Evolutionary conservation across 768 basidiomycete species (phyloP).

Genomic region (Rhodotorula babjevae): DNA sequence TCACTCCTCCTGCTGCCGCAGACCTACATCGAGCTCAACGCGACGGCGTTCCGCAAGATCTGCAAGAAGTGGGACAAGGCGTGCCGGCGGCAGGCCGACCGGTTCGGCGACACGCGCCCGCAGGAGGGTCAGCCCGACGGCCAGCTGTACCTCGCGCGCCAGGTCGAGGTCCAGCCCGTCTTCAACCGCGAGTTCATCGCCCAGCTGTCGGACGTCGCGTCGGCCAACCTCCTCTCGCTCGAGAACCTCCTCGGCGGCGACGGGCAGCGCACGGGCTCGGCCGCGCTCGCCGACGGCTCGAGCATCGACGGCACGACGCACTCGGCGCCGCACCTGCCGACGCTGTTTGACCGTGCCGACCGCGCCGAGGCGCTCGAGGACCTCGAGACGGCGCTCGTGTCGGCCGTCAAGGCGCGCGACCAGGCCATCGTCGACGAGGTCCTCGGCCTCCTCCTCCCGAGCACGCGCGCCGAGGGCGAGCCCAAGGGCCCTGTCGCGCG

Average conservation of each 20-base stretch:
- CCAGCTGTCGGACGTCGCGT: conserved; percentile 74
- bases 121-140: conserved; percentile 54
- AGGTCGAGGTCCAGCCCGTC: conserved; percentile 87
- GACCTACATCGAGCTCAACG: conserved; percentile 98
- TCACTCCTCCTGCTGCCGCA: background rate
- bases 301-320: conserved; percentile 36
- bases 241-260: conserved; percentile 74
- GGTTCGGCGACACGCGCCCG: conserved; percentile 31
- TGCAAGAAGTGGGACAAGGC: conserved; percentile 90
- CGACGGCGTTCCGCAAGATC: conserved; percentile 81
- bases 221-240: conserved; percentile 60
- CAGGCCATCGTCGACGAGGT: conserved; percentile 85
- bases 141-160: conserved; percentile 92
- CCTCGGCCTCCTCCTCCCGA: conserved; percentile 62
- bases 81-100: conserved; percentile 35
- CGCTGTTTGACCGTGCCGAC: conserved; percentile 43
- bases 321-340: conserved; percentile 38
- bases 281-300: conserved; percentile 38
- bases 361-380: conserved; percentile 46
- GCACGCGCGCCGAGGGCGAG: conserved; percentile 54
- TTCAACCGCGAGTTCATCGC: conserved; percentile 69
- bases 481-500: conserved; percentile 69
- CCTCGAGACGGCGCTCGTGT: conserved; percentile 39
- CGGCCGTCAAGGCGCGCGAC: conserved; percentile 56
- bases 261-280: conserved; percentile 26